A percentile compares a stretch with the other conserved stretches of the same genome.
Evolutionary conservation across 805 yeast genomes (phyloP).

Genomic region (Tanozyma kutaoensis): DNA sequence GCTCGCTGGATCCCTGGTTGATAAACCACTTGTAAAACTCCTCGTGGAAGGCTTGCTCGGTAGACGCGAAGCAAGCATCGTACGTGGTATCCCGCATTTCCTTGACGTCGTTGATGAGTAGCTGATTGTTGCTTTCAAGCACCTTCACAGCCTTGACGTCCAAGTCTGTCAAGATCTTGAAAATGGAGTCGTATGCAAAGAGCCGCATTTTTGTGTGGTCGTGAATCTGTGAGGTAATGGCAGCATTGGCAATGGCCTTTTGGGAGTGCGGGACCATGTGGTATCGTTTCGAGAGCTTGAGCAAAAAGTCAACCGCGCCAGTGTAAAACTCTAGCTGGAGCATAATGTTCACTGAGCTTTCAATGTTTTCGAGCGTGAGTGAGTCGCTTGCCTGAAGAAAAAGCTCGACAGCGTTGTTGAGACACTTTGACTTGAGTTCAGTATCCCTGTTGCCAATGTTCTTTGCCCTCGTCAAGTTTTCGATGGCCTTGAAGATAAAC

Average conservation of each 20-base stretch:
- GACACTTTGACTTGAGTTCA: conserved; percentile 51
- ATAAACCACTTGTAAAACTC: conserved; percentile 90
- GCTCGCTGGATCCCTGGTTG: conserved; percentile 60
- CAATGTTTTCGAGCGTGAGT: conserved; percentile 64
- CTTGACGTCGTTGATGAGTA: conserved; percentile 35
- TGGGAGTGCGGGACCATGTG: conserved; percentile 13
- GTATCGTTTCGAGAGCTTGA: conserved; percentile 59
- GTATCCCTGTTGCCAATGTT: conserved; percentile 58
- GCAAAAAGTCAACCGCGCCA: conserved; percentile 74
- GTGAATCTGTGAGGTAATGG: conserved; percentile 2
- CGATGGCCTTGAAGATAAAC: conserved; percentile 85
- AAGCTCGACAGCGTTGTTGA: conserved; percentile 61
- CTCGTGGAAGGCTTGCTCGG: conserved; percentile 82
- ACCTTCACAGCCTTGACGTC: conserved; percentile 48
- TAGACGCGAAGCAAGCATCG: conserved; percentile 54
- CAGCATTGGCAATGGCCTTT: not conserved
- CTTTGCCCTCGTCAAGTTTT: conserved; percentile 78
- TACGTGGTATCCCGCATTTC: conserved; percentile 63
- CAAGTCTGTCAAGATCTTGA: conserved; percentile 58
- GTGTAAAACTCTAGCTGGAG: conserved; percentile 64
- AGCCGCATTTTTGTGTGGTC: conserved; percentile 7
- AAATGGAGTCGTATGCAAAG: conserved; percentile 57
- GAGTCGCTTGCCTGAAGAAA: conserved; percentile 73
- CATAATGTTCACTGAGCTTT: conserved; percentile 71
- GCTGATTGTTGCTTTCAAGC: conserved; percentile 20